phyloP scores from a whole-genome alignment of 805 yeast species.

The Wickerhamiella qilinensis region DNA sequence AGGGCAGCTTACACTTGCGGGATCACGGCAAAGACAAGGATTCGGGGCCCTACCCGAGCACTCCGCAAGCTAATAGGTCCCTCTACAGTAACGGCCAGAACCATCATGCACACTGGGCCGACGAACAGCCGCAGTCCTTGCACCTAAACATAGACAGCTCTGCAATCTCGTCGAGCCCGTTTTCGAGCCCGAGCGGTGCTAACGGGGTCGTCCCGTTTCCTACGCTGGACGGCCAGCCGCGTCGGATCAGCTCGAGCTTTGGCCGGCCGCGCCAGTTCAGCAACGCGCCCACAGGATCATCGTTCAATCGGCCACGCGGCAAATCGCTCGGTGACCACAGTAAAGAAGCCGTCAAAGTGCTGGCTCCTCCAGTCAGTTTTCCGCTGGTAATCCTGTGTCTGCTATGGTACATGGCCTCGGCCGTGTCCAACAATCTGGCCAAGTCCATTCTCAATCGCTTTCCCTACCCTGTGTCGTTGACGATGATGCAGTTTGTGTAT shows the following conservation, averaged over 20 bases:
- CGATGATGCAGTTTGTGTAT: constrained; percentile 71
- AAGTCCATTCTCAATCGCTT: constrained; percentile 57
- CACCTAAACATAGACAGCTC: not conserved
- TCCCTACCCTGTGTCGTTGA: constrained; percentile 72
- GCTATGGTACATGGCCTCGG: constrained; percentile 68
- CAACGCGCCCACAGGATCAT: not conserved
- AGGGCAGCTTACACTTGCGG: not conserved
- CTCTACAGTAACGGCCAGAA: not conserved
- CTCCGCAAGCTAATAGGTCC: not conserved
- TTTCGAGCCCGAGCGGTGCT: not conserved
- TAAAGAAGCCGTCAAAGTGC: constrained; percentile 22
- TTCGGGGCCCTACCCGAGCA: not conserved
- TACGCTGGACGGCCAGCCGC: not conserved
- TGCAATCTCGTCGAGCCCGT: not conserved
- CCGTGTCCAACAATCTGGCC: constrained; percentile 66
- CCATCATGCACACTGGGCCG: not conserved
- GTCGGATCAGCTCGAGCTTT: not conserved
- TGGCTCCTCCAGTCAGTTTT: constrained; percentile 28
- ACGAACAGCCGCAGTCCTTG: not conserved
- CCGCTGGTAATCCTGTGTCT: constrained; percentile 42
- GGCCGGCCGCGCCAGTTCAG: not conserved
- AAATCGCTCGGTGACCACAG: constrained; percentile 15
- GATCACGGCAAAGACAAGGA: not conserved
- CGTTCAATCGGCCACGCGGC: constrained; percentile 8
- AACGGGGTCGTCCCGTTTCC: not conserved